phyloP scores from a whole-genome alignment of 768 basidiomycete species.

The Exsudoporus frostii region DNA sequence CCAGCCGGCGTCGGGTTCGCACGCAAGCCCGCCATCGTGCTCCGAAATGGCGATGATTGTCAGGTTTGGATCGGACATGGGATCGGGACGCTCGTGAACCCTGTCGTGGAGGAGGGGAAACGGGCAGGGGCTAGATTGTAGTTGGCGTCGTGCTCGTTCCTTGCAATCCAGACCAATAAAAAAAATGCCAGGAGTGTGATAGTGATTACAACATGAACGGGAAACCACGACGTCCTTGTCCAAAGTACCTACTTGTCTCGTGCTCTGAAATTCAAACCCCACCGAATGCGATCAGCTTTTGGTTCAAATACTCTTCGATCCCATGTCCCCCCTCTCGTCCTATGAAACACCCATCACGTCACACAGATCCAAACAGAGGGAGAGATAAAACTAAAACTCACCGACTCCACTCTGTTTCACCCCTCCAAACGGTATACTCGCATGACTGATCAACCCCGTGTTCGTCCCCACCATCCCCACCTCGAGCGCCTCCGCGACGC shows the following conservation, averaged over 20 bases:
- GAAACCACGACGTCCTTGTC: not conserved
- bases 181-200: not conserved
- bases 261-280: slow-evolving; percentile 44
- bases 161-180: not conserved
- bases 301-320: slow-evolving; percentile 84
- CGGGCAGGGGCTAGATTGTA: slow-evolving; percentile 41
- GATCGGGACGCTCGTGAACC: slow-evolving; percentile 77
- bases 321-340: slow-evolving; percentile 89
- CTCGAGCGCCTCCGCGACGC: slow-evolving; percentile 91
- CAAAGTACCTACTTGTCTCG: not conserved
- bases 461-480: slow-evolving; percentile 92
- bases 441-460: slow-evolving; percentile 75
- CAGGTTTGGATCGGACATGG: slow-evolving; percentile 66
- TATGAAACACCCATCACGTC: slow-evolving; percentile 1
- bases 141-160: not conserved
- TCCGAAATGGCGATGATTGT: slow-evolving; percentile 74
- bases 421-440: slow-evolving; percentile 84
- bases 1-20: slow-evolving; percentile 82
- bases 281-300: slow-evolving; percentile 79
- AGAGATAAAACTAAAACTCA: slow-evolving; percentile 21
- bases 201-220: not conserved
- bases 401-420: slow-evolving; percentile 84
- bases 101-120: slow-evolving; percentile 65
- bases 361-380: too few relatives aligned
- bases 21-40: slow-evolving; percentile 62